Evolutionary conservation across 371 early-diverging fungal species (phyloP).

Genomic region (Mortierella sp.): DNA sequence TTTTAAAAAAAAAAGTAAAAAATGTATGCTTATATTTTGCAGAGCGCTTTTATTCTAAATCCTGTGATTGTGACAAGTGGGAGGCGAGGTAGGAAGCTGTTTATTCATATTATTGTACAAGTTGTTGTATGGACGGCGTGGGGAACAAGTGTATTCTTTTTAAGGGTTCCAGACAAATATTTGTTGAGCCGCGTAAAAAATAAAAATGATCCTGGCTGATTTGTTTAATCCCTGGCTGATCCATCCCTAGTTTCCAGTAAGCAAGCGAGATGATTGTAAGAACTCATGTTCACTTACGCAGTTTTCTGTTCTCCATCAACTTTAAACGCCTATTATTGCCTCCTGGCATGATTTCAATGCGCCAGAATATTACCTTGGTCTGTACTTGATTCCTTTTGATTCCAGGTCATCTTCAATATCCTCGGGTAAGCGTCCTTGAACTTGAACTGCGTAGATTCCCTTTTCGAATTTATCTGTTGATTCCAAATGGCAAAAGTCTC

Average conservation of each 20-base stretch:
- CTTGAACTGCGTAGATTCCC: constrained; percentile 94
- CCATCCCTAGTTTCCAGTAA: constrained; percentile 39
- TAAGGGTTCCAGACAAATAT: neutral
- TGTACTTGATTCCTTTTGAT: constrained; percentile 83
- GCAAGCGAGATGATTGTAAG: neutral
- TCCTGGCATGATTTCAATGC: neutral
- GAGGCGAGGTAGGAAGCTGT: neutral
- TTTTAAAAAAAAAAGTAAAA: neutral
- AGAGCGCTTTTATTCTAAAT: neutral
- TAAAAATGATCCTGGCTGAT: neutral
- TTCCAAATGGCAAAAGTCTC: neutral
- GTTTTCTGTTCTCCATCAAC: too few species aligned
- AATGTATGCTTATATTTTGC: neutral
- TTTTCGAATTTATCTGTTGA: constrained; percentile 78
- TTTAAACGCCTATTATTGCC: too few species aligned
- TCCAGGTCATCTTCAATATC: constrained; percentile 86
- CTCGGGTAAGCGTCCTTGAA: constrained; percentile 91
- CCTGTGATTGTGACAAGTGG: neutral
- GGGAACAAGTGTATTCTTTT: neutral
- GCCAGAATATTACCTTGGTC: constrained; percentile 69
- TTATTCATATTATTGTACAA: constrained; percentile 9
- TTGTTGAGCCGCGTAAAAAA: neutral
- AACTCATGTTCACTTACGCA: too few species aligned
- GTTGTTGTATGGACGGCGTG: neutral
- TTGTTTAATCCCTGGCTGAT: constrained; percentile 41